Percentiles rank a stretch among this genome's conserved stretches.
phyloP scores from a whole-genome alignment of 2,329 filamentous ascomycete genomes.

The Cytospora leucostoma region DNA sequence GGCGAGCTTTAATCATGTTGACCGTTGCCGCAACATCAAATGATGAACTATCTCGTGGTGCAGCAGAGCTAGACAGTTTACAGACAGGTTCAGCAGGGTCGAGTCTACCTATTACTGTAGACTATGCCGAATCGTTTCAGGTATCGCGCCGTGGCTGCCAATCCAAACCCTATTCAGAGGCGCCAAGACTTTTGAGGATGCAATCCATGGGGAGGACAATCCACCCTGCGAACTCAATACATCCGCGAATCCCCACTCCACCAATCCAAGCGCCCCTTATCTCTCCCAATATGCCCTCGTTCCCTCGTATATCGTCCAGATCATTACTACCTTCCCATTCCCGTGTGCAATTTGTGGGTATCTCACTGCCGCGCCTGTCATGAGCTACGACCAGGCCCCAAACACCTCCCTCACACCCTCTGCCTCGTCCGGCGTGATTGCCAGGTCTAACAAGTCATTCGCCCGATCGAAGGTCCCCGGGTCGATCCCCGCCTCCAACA shows the following conservation, averaged over 20 bases:
- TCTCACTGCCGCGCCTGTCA: neutral
- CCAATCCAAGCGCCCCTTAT: neutral
- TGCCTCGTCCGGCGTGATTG: slow-evolving; percentile 73
- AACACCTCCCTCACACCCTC: slow-evolving; percentile 45
- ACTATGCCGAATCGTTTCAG: too few species aligned
- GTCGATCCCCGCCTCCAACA: slow-evolving; percentile 76
- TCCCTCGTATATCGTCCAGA: neutral
- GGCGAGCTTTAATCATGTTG: neutral
- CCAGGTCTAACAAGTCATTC: slow-evolving; percentile 76
- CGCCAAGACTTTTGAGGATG: too few species aligned
- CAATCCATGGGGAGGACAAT: neutral
- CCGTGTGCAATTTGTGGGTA: neutral
- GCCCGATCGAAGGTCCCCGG: slow-evolving; percentile 79
- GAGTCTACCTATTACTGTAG: neutral
- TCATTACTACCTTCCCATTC: neutral
- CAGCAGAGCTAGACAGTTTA: neutral
- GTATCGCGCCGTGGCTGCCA: too few species aligned
- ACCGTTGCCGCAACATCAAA: neutral
- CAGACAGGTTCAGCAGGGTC: too few species aligned
- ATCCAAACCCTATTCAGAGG: too few species aligned
- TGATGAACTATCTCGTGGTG: neutral
- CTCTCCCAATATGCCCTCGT: neutral
- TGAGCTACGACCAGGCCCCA: slow-evolving; percentile 28
- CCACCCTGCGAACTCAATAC: too few species aligned
- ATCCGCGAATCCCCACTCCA: neutral